Evolutionary conservation across 768 basidiomycete species (phyloP), one percentile per base, ranked within the genome.

Genomic region (Gloeophyllum trabeum): DNA sequence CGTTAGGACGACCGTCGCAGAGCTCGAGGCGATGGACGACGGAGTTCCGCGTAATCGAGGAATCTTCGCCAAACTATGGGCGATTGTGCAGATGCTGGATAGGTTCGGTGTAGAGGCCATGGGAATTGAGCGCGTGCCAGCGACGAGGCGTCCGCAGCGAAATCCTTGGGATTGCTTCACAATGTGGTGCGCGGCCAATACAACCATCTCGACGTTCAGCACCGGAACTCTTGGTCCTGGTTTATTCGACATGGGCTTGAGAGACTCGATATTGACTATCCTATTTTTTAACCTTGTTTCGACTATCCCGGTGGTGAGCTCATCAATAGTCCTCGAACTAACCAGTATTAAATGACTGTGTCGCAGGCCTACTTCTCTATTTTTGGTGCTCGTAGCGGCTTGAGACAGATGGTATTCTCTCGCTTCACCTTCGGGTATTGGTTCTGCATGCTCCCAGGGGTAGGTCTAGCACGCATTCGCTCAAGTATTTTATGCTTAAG

Each of bases 331-430:
- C 7, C 20, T 10, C 20, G 10, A 10, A 10, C 7, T 21, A 7
- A 7, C 13, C 10, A 21, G 10, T 10, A 10, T 19, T 10, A 7
- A 10, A 19, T 37, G 7, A 7, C 20, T 21, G 12, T 10, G 36
- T 10, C 20, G 7, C 20, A 10, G 10, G 60, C 62, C 16, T 51
- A 57, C 42, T 62, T 64, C 54, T 59, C 61, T 13, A 51, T 49
- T 38, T 66, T 64, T 48, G 67, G 66, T 30, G 59, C 61, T 24
- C 54, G 57, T 34, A 61, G 51, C 58, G 43, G 67, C 61, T 57
- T 69, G 5, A 60, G 68, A 2, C 67, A 69, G 41, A 65, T 70
- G 66, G 64, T 63, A 6, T 47, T 57, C 21, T 58, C 64, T 22
- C 58, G 69, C 6, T 70, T 53, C 54, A 61, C 62, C 19, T 67